Evolutionary conservation across 2,329 filamentous ascomycete species (phyloP).

Genomic region (Neofusicoccum sp.): DNA sequence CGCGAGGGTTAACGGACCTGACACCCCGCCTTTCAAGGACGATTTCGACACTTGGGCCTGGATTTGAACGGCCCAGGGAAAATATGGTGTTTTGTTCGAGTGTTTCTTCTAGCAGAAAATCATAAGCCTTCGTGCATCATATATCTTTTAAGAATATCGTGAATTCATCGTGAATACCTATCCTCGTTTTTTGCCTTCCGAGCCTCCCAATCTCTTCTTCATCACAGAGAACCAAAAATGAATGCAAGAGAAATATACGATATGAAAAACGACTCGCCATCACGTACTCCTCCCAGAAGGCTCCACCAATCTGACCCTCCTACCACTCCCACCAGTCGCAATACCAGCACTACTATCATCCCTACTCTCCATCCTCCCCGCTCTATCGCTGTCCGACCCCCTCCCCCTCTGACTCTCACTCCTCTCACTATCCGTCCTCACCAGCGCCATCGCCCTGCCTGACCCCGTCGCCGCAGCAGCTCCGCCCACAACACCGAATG

Average conservation of each 20-base stretch:
- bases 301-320: constrained; percentile 32
- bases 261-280: background rate
- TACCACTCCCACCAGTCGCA: constrained; percentile 27
- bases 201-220: background rate
- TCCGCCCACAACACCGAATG: background rate
- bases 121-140: too few relatives aligned
- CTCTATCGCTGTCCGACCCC: background rate
- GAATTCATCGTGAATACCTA: too few relatives aligned
- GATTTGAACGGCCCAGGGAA: too few relatives aligned
- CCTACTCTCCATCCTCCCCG: background rate
- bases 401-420: constrained; percentile 2
- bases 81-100: too few relatives aligned
- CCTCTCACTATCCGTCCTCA: background rate
- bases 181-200: too few relatives aligned
- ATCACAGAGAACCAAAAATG: background rate
- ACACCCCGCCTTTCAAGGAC: too few relatives aligned
- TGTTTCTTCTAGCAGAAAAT: too few relatives aligned
- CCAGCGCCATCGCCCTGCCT: background rate
- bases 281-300: constrained; percentile 13
- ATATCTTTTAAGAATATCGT: too few relatives aligned
- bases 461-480: background rate
- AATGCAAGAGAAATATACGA: background rate
- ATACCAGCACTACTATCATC: constrained; percentile 13
- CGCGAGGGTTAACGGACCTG: too few relatives aligned
- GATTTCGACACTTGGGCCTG: too few relatives aligned